Base-by-base conservation (phyloP, 306 rosid species). In the Oemleria cerasiformis region DNA sequence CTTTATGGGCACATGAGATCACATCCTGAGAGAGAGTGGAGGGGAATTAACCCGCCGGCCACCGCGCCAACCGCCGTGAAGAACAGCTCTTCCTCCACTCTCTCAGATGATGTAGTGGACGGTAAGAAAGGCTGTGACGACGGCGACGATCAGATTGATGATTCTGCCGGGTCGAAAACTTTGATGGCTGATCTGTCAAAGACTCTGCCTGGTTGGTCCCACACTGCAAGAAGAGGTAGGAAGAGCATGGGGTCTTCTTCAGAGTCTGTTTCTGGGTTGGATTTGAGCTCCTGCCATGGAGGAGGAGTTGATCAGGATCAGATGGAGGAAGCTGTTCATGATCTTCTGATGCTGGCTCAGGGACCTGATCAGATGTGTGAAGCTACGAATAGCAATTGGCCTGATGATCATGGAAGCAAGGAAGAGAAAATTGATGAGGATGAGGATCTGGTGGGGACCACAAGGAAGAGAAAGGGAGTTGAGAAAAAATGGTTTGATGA, bases 1-100 rank as follows among this genome's bases (percentile, higher is more conserved):
- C 64, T 81, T 13, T 81, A 62, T 49, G 81, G 84, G 34, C 84
- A 81, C 65, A 81, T 81, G 84, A 77, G 81, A 57, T 81, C 81
- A 6, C 84, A 72, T 61, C 84, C 81, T 41, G 78, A 64, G 30
- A 73, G 81, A 55, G 47, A 40, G 1, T 82, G 73, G 76, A 85
- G 79, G 54, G 86, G 84, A 48, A 75, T 76, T 74, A 76, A 73
- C 45, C 83, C 76, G 6, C 80, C 79, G 12, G 73, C n/a, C 13
- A 7, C 50, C 17, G 20, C 36, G 36, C 56, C 47, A 63, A 17
- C n/a, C 13, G 6, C 50, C 11, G 20, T 64, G 15, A 64, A 57
- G n/a, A 57, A 59, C 51, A 65, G 75, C 58, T 54, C 78, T 6
- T 34, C 75, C 1, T 79, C 78, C 10, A 61, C 82, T 67, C 38